These are phyloP conservation scores for Nicotiana knightiana DNA, from an alignment of 257 asterid genomes.

Conservation along the genomic window DNA sequence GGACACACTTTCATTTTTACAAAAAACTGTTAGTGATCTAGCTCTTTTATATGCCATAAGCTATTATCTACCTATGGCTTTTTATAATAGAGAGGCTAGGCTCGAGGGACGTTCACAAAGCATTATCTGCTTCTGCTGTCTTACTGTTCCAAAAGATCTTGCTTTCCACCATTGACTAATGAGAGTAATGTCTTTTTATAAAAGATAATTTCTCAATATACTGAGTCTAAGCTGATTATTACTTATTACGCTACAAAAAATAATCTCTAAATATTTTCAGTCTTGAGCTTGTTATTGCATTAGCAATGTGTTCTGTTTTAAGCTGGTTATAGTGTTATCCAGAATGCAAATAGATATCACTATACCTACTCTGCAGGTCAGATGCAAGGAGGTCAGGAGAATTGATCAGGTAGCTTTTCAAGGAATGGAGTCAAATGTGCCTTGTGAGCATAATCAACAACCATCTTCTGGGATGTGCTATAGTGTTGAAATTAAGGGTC, in stretches of 20 bases:
- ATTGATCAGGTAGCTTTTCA: slow-evolving; percentile 42
- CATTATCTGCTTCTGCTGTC: too few species aligned
- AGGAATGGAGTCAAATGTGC: slow-evolving; percentile 31
- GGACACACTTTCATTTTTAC: too few species aligned
- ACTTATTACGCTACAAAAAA: background rate
- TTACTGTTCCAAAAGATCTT: too few species aligned
- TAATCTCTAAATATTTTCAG: background rate
- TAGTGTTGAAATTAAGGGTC: slow-evolving; percentile 67
- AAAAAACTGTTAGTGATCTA: too few species aligned
- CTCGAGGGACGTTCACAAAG: too few species aligned
- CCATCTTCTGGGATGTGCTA: slow-evolving; percentile 63
- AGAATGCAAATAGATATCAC: slow-evolving; percentile 8
- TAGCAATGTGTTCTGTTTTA: background rate
- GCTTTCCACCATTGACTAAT: too few species aligned
- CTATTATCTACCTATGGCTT: too few species aligned
- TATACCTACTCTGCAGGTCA: slow-evolving; percentile 47
- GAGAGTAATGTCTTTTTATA: too few species aligned
- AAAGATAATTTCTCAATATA: too few species aligned
- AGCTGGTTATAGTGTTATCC: background rate
- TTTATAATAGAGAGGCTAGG: too few species aligned
- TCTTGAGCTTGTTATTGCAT: background rate
- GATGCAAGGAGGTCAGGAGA: slow-evolving; percentile 81
- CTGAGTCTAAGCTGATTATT: background rate
- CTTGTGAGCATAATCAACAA: slow-evolving; percentile 29
- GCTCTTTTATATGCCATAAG: too few species aligned